Evolutionary conservation across 768 basidiomycete genomes (phyloP).

Genomic region (Mycena crocata): DNA sequence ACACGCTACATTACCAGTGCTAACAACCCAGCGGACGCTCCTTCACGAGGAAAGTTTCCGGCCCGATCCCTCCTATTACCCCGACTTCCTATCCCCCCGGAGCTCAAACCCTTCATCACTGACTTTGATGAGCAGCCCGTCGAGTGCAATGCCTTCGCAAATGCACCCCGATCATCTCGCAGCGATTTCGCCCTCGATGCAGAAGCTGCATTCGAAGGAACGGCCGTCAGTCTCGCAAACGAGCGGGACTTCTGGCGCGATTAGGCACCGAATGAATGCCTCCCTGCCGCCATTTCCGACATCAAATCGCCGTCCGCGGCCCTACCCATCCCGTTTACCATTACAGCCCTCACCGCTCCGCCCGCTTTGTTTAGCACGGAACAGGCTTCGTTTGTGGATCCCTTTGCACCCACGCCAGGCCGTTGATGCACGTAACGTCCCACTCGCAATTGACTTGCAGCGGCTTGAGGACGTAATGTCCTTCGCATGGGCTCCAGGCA

Average conservation of each 20-base stretch:
- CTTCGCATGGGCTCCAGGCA: neutral
- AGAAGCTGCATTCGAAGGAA: neutral
- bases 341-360: neutral
- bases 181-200: neutral
- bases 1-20: neutral
- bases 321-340: neutral
- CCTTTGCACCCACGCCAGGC: neutral
- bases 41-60: neutral
- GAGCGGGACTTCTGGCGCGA: neutral
- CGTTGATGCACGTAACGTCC: neutral
- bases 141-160: neutral
- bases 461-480: neutral
- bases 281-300: too few species aligned
- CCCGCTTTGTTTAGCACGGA: neutral
- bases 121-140: conserved; percentile 24
- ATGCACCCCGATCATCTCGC: neutral
- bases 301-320: neutral
- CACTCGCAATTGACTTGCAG: neutral
- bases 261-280: too few species aligned
- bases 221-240: neutral
- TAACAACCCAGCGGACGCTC: neutral
- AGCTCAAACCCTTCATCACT: neutral
- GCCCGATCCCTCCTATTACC: neutral
- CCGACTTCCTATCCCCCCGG: neutral
- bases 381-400: neutral